Evolutionary conservation across 2,329 filamentous ascomycete genomes (phyloP).

Genomic region (Hirsutella rhossiliensis): DNA sequence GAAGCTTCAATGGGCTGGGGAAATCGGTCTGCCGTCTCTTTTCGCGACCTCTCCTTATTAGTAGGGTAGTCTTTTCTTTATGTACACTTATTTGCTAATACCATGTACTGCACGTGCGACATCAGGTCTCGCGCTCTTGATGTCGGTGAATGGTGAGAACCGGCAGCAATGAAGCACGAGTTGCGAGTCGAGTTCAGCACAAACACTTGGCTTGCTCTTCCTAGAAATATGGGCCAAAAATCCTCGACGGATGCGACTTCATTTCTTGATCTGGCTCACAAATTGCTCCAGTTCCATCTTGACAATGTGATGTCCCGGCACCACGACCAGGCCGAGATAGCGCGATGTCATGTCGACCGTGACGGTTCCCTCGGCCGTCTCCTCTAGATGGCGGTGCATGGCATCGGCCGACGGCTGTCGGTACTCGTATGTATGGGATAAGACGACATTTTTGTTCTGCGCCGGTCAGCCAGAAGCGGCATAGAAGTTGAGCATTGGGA

Average conservation of each 20-base stretch:
- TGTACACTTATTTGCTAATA: too few relatives aligned
- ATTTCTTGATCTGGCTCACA: slow-evolving; percentile 34
- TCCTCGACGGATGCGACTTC: too few relatives aligned
- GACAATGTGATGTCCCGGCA: slow-evolving; percentile 74
- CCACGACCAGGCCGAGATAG: slow-evolving; percentile 79
- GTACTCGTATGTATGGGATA: slow-evolving; percentile 81
- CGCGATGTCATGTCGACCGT: slow-evolving; percentile 68
- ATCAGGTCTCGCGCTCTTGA: too few relatives aligned
- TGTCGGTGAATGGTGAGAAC: too few relatives aligned
- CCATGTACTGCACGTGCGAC: too few relatives aligned
- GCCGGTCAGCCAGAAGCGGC: not conserved
- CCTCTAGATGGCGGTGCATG: slow-evolving; percentile 20
- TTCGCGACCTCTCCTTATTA: too few relatives aligned
- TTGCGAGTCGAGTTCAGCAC: not conserved
- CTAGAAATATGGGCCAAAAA: not conserved
- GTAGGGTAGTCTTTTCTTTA: too few relatives aligned
- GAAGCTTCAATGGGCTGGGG: too few relatives aligned
- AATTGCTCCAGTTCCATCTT: slow-evolving; percentile 84
- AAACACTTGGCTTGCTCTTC: not conserved
- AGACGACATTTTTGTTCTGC: slow-evolving; percentile 79
- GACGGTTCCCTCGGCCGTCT: slow-evolving; percentile 28
- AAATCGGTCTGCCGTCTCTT: too few relatives aligned
- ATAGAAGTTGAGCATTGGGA: slow-evolving; percentile 9
- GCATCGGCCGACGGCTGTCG: slow-evolving; percentile 52
- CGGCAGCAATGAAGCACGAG: too few relatives aligned